Evolutionary conservation across 2,329 filamentous ascomycete species (phyloP).

Genomic region (Stemphylium beticola): DNA sequence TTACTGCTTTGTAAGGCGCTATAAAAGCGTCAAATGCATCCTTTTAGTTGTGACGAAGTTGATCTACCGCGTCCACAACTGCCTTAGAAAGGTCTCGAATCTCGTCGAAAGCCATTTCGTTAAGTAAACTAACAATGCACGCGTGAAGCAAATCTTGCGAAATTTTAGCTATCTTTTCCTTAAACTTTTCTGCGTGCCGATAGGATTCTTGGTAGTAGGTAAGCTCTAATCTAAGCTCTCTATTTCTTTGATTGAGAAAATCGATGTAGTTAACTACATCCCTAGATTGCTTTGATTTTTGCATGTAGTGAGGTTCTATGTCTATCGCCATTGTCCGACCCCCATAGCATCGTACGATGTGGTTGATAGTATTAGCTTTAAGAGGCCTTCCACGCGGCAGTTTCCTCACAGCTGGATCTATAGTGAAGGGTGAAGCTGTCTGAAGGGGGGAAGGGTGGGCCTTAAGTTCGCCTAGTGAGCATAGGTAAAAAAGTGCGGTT

Average conservation of each 20-base stretch:
- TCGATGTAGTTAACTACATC: constrained; percentile 11
- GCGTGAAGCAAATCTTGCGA: constrained; percentile 18
- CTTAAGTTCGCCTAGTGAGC: background rate
- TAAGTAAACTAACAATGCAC: constrained; percentile 17
- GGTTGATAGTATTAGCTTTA: constrained; percentile 16
- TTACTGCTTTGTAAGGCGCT: constrained; percentile 12
- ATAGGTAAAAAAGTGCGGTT: constrained; percentile 2
- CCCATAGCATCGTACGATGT: constrained; percentile 21
- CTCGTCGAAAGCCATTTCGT: constrained; percentile 9
- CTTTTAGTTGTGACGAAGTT: constrained; percentile 1
- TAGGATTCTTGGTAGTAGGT: constrained; percentile 22
- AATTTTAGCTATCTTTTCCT: constrained; percentile 7
- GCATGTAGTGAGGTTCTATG: constrained; percentile 16
- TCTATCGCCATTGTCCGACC: constrained; percentile 13
- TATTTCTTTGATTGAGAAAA: constrained; percentile 13
- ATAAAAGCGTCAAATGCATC: constrained; percentile 18
- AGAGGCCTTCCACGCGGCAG: constrained; percentile 3
- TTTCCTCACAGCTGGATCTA: background rate
- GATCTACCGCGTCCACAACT: constrained; percentile 10
- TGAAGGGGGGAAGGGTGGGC: background rate
- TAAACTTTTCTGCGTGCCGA: constrained; percentile 12
- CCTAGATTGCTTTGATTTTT: constrained; percentile 15
- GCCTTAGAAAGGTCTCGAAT: constrained; percentile 12
- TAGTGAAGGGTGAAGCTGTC: background rate
- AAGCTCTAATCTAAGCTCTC: constrained; percentile 18